Evolutionary conservation across 306 rosid genomes (phyloP), one percentile per base, ranked within the genome.

Genomic region (Sicyos baderoa): DNA sequence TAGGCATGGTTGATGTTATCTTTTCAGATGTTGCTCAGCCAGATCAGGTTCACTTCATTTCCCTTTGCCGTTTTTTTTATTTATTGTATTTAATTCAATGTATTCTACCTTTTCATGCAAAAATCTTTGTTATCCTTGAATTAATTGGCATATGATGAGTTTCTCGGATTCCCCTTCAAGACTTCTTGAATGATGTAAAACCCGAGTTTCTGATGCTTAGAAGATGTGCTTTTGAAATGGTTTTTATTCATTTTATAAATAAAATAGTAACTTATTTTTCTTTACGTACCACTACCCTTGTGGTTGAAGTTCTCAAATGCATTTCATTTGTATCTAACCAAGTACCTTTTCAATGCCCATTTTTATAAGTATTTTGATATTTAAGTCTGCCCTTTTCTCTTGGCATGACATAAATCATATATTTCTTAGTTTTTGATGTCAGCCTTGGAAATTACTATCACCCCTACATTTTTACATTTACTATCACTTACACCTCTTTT

Each of bases 1-100:
- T 94, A 57, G 96, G 96, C 57, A 94, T 94, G 96, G 99, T 94
- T n/a, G 99, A 94, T 84, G 96, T 94, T 9, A 82, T 94, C 60
- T 94, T 94, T 84, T 90, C 99, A 45, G 99, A 94, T 81, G 99
- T 93, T 79, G 99, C 99, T 7, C 97, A 93, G 76, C 99, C 97
- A 5, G 99, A 93, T 82, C 99, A 89, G 99, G 99, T 93, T 35
- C 35, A 13, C 19, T 54, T 9, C 16, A 2, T 40, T 54, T 14
- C 11, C 45, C 40, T 40, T 55, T 9, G 45, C 12, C 12, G 8
- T 7, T 40, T 40, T 40, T 40, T 40, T 40, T 9, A 0, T 40
- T 9, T 9, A 6, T 40, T 0, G 11, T 7, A 35, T 7, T 7
- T 40, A 40, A 40, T 40, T 7, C 10, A 7, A 40, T 9, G 11